Base-by-base conservation (phyloP, 345 rosid genomes). In the Eucalyptus shirleyi region DNA sequence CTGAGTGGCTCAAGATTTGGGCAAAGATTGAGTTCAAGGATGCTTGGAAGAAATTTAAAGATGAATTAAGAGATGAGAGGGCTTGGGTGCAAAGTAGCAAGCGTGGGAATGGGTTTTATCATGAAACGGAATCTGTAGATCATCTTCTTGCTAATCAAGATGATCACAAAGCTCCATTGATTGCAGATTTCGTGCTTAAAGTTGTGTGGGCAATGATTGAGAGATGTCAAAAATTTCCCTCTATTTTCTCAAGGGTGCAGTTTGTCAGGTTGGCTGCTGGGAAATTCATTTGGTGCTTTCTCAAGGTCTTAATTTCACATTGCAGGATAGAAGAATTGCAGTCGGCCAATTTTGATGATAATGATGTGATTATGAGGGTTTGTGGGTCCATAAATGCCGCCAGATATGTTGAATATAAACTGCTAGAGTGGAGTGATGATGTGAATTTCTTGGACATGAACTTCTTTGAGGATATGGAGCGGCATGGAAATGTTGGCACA, bases 381-480 rank as follows among this genome's bases (percentile, higher is more conserved):
- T 94, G 98, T 91, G 93, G 92, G 86, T 94, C 94, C 5, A 95
- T 96, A 88, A 97, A 97, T 88, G 93, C 95, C 47, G 97, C 98
- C 44, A 92, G 93, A 86, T 96, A 93, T 89, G 91, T 96, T 28
- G 95, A 93, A 91, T 93, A 92, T 34, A 95, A 94, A 90, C 91
- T 97, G 92, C 94, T 91, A 91, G 96, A 95, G 82, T 95, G 99
- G 99, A 94, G 96, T 90, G 99, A 97, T 89, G 97, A 95, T 87
- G 91, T 94, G 62, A 92, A 89, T 56, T 92, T 97, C 88, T 88
- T 96, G 34, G 98, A 96, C 92, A 94, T 95, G 96, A 93, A 88
- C 82, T 90, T 89, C 72, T 90, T 91, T 2, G 96, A 96, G 89
- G 90, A 87, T 34, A 88, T 88, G 86, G 85, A 88, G 77, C n/a